Evolutionary conservation across 2,329 filamentous ascomycete species (phyloP), one percentile per base, ranked within the genome.

Genomic region (Nectriaceae sp.): DNA sequence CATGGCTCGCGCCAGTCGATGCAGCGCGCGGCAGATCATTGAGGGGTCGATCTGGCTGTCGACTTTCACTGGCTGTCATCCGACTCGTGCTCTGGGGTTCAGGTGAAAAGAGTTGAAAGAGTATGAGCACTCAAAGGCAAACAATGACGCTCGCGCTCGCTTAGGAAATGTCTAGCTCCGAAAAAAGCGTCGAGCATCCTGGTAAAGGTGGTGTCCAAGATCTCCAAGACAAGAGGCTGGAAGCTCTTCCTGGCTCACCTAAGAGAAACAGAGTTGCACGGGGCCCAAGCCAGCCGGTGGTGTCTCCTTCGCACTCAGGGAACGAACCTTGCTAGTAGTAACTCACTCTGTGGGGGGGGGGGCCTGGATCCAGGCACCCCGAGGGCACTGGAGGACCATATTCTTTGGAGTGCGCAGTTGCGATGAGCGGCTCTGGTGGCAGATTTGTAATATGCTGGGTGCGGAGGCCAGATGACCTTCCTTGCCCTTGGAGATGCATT

Each of bases 231-330:
- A 24, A 46, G 42, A 46, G 49, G 26, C 43, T 37, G 46, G 43
- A 52, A 22, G 16, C 35, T 24, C 39, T 44, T 40, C 21, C 29
- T 24, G 33, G 26, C 44, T 39, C 38, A 31, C 42, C 42, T n/a
- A 16, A 45, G 47, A 42, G 40, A 49, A 53, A 49, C 47, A 59
- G 47, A 56, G 59, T 57, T 60, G 52, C 48, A 53, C 50, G 54
- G 44, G 53, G 51, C 51, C 52, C 39, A 47, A 50, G 41, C 48
- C 49, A 44, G 53, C 42, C 37, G 10, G 5, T 39, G 19, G 5
- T 20, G 11, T 20, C 37, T 8, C 10, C 6, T 37, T 16, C 11
- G 11, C 33, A 18, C 11, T 37, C 26, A 31, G 26, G 26, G 10
- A 31, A 8, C 26, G 15, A 8, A 10, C 26, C 26, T 15, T 31